These are phyloP conservation scores for Dioscorea zingiberensis DNA, from an alignment of 106 monocot genomes.

Conservation along the genomic window DNA sequence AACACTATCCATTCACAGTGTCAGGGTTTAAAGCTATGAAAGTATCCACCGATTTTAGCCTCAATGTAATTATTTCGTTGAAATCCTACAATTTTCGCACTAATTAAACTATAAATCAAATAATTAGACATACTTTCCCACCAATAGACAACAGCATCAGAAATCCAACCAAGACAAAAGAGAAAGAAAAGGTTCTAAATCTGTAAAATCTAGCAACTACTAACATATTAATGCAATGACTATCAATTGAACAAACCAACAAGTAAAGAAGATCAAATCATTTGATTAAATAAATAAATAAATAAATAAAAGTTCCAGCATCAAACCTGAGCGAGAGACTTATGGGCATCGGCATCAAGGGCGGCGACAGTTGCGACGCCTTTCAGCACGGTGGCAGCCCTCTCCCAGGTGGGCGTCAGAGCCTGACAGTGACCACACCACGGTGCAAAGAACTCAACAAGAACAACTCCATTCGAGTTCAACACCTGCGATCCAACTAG, in stretches of 20 bases:
- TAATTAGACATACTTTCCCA: no score
- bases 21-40: no score
- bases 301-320: background rate
- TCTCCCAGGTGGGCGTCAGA: slow-evolving; percentile 84
- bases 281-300: background rate
- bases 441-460: slow-evolving; percentile 98
- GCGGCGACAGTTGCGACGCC: slow-evolving; percentile 81
- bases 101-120: no score
- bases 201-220: background rate
- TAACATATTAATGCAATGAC: background rate
- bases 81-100: no score
- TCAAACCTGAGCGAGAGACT: slow-evolving; percentile 69
- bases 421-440: slow-evolving; percentile 99
- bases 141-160: no score
- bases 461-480: slow-evolving; percentile 69
- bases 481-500: slow-evolving; percentile 42
- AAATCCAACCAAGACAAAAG: background rate
- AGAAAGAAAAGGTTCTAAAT: background rate
- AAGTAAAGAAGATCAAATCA: background rate
- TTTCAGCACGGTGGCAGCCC: slow-evolving; percentile 75
- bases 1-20: no score
- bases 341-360: slow-evolving; percentile 77
- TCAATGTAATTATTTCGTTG: no score
- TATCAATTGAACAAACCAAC: background rate
- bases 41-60: no score